phyloP scores from a whole-genome alignment of 2,329 filamentous ascomycete species.

The Trichoderma atrobrunneum region DNA sequence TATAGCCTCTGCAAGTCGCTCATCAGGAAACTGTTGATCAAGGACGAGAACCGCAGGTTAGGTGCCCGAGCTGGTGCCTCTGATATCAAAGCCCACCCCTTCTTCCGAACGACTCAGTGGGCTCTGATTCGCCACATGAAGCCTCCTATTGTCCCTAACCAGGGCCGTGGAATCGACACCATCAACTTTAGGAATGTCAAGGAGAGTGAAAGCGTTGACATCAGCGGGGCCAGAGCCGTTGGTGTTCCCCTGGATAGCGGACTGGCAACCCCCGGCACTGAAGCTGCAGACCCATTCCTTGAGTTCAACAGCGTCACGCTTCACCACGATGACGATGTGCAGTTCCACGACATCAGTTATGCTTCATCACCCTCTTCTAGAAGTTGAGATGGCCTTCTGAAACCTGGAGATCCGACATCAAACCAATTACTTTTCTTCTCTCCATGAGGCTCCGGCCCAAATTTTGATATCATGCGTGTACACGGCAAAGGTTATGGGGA shows the following conservation, averaged over 20 bases:
- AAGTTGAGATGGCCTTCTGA: neutral
- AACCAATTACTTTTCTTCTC: neutral
- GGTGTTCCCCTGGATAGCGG: conserved; percentile 86
- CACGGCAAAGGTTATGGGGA: conserved; percentile 6
- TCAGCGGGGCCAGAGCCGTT: conserved; percentile 64
- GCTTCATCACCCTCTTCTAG: conserved; percentile 6
- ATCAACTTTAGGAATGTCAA: conserved; percentile 98
- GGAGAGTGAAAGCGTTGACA: conserved; percentile 92
- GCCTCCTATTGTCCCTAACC: conserved; percentile 91
- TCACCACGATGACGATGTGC: conserved; percentile 89
- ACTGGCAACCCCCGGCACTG: conserved; percentile 77
- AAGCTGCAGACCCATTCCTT: conserved; percentile 86
- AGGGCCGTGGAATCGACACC: conserved; percentile 86
- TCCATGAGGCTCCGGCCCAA: neutral
- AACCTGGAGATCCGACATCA: neutral
- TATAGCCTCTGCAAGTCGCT: conserved; percentile 88
- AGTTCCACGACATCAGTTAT: conserved; percentile 32
- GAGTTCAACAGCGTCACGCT: conserved; percentile 98
- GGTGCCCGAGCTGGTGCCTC: conserved; percentile 93
- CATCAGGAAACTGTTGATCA: conserved; percentile 95
- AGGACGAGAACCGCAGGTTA: conserved; percentile 90
- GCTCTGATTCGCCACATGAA: conserved; percentile 96
- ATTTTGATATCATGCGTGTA: conserved; percentile 17
- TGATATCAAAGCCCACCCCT: conserved; percentile 93
- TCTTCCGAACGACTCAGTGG: conserved; percentile 96